A percentile compares a stretch with the other conserved stretches of the same genome.
phyloP scores from a whole-genome alignment of 768 basidiomycete genomes.

The Suillus alpinus region DNA sequence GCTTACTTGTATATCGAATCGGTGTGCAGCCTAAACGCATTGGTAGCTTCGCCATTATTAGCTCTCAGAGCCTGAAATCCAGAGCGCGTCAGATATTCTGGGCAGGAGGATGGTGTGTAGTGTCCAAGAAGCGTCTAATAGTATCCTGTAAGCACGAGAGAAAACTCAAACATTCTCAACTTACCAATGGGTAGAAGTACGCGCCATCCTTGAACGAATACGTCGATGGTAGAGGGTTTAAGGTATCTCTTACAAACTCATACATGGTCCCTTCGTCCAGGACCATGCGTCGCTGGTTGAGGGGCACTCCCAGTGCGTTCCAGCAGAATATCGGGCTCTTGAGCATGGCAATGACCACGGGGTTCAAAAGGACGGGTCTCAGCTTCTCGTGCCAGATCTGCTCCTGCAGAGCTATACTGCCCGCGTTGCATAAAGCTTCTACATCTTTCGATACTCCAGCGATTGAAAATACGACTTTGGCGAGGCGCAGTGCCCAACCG shows the following conservation, averaged over 20 bases:
- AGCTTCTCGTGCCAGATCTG: constrained; percentile 60
- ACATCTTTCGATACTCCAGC: constrained; percentile 58
- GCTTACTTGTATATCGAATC: constrained; percentile 66
- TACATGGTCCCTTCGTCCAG: constrained; percentile 47
- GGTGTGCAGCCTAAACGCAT: constrained; percentile 68
- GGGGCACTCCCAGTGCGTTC: constrained; percentile 77
- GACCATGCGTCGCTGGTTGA: constrained; percentile 63
- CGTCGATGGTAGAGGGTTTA: constrained; percentile 46
- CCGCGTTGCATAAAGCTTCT: constrained; percentile 49
- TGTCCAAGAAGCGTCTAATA: constrained; percentile 45
- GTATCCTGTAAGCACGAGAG: constrained; percentile 4
- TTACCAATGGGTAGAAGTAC: constrained; percentile 61
- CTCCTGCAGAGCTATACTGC: constrained; percentile 56
- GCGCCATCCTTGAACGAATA: constrained; percentile 60
- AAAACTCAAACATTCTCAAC: constrained; percentile 8
- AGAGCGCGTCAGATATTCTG: constrained; percentile 58
- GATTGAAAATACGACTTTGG: constrained; percentile 54
- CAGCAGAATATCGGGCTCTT: constrained; percentile 54
- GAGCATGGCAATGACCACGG: constrained; percentile 50
- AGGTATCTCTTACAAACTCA: constrained; percentile 50
- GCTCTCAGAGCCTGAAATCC: constrained; percentile 58
- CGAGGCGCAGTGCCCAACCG: constrained; percentile 64
- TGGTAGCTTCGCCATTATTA: constrained; percentile 41
- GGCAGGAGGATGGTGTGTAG: constrained; percentile 59
- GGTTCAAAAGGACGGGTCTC: constrained; percentile 59